These are phyloP conservation scores for Bruguiera parviflora DNA, from an alignment of 345 rosid genomes.

Conservation along the genomic window DNA sequence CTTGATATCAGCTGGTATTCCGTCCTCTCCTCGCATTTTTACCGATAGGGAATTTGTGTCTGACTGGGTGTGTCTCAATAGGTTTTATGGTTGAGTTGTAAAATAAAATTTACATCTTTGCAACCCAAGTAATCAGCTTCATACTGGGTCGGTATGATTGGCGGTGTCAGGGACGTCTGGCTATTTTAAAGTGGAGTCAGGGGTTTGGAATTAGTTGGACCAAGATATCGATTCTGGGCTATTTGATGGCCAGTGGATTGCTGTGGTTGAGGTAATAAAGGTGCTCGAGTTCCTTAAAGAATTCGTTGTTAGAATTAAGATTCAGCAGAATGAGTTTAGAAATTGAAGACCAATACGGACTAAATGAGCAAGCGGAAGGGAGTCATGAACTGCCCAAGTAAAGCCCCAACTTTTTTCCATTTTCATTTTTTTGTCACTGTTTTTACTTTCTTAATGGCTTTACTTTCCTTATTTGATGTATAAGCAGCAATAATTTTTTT, in stretches of 20 bases:
- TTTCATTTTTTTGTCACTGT: conserved; percentile 6
- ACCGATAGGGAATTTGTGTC: background rate
- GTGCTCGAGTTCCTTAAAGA: background rate
- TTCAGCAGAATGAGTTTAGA: conserved; percentile 61
- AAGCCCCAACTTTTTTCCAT: conserved; percentile 8
- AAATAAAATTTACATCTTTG: no score
- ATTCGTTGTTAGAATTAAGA: background rate
- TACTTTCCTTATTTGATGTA: background rate
- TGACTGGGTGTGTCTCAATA: background rate
- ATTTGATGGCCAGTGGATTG: conserved; percentile 4
- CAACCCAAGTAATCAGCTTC: background rate
- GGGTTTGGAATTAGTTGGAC: conserved; percentile 1
- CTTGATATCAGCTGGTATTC: conserved; percentile 3
- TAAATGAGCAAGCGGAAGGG: conserved; percentile 38
- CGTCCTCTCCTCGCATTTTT: background rate
- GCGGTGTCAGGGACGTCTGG: background rate
- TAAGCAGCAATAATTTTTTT: conserved; percentile 10
- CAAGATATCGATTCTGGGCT: background rate
- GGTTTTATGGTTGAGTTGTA: background rate
- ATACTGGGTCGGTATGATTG: background rate
- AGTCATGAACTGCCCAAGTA: conserved; percentile 42
- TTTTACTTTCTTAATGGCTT: background rate
- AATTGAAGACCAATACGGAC: conserved; percentile 37
- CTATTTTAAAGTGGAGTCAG: background rate
- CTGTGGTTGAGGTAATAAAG: background rate